A percentile compares a stretch with the other conserved stretches of the same genome.
Evolutionary conservation across 208 protist genomes (phyloP).

Genomic region (Leishmania turanica): DNA sequence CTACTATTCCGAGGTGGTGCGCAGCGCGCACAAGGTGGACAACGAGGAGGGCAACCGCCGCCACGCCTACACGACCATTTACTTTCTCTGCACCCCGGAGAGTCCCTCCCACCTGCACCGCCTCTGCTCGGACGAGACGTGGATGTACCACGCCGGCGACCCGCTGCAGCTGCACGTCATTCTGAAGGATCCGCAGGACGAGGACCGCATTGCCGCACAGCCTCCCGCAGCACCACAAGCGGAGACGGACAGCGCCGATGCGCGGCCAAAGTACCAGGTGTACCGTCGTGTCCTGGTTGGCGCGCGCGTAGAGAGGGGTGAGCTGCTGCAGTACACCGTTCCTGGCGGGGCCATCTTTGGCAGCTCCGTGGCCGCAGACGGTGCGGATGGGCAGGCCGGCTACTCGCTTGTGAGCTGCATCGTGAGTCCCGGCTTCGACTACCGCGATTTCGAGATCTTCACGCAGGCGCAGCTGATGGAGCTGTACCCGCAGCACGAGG

Average conservation of each 20-base stretch:
- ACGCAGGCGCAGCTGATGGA: conserved; percentile 48
- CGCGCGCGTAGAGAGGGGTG: conserved; percentile 32
- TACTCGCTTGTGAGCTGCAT: conserved; percentile 61
- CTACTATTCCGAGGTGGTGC: conserved; percentile 34
- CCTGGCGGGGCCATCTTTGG: conserved; percentile 52
- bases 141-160: conserved; percentile 47
- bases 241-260: conserved; percentile 3
- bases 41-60: conserved; percentile 28
- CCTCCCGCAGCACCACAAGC: conserved; percentile 2
- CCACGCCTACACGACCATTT: conserved; percentile 49
- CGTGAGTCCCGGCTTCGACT: conserved; percentile 51
- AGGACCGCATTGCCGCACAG: conserved; percentile 17
- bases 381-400: conserved; percentile 16
- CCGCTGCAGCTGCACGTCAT: conserved; percentile 50
- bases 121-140: conserved; percentile 53
- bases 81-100: conserved; percentile 49
- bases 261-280: conserved; percentile 15
- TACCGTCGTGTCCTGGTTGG: conserved; percentile 38
- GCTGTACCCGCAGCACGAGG: conserved; percentile 49
- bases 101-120: conserved; percentile 65
- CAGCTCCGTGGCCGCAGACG: conserved; percentile 30
- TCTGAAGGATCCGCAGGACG: conserved; percentile 29
- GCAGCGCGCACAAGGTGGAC: conserved; percentile 25
- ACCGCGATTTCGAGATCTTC: conserved; percentile 54
- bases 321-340: conserved; percentile 55